phyloP scores from a whole-genome alignment of 805 yeast species.

The Wickerhamomyces mucosus region DNA sequence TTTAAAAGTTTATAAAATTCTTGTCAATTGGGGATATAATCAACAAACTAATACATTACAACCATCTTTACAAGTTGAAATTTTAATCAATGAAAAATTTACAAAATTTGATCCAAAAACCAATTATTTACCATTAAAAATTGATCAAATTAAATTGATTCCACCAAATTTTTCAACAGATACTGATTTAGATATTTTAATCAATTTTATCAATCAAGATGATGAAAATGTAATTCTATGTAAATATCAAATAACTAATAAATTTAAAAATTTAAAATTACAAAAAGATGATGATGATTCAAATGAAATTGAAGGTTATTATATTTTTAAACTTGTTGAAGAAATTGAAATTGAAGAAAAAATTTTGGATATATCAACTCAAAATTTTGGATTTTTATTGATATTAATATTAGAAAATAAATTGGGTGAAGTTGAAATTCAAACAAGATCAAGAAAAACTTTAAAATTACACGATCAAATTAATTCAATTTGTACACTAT shows the following conservation, averaged over 20 bases:
- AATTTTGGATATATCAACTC: conserved; percentile 24
- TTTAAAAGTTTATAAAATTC: conserved; percentile 32
- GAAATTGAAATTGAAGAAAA: conserved; percentile 16
- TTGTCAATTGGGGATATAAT: conserved; percentile 47
- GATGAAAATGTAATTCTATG: conserved; percentile 13
- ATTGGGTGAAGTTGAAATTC: conserved; percentile 28
- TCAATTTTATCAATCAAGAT: conserved; percentile 26
- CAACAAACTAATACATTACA: conserved; percentile 24
- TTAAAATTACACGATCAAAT: conserved; percentile 17
- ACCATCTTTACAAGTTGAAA: conserved; percentile 31
- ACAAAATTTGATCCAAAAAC: conserved; percentile 15
- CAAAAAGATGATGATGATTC: conserved; percentile 1
- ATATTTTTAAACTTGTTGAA: conserved; percentile 13
- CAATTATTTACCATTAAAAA: conserved; percentile 21
- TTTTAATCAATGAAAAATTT: conserved; percentile 20
- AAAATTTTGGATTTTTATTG: conserved; percentile 31
- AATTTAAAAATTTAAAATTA: conserved; percentile 14
- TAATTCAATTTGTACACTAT: conserved; percentile 28
- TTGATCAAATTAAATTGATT: conserved; percentile 31
- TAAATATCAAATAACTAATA: conserved; percentile 16
- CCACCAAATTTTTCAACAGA: conserved; percentile 35
- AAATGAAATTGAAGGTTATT: conserved; percentile 10
- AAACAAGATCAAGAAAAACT: conserved; percentile 31
- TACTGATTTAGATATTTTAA: conserved; percentile 36
- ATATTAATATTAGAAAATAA: conserved; percentile 29